phyloP scores from a whole-genome alignment of 352 stramenopile species.

The Phytophthora sp. region DNA sequence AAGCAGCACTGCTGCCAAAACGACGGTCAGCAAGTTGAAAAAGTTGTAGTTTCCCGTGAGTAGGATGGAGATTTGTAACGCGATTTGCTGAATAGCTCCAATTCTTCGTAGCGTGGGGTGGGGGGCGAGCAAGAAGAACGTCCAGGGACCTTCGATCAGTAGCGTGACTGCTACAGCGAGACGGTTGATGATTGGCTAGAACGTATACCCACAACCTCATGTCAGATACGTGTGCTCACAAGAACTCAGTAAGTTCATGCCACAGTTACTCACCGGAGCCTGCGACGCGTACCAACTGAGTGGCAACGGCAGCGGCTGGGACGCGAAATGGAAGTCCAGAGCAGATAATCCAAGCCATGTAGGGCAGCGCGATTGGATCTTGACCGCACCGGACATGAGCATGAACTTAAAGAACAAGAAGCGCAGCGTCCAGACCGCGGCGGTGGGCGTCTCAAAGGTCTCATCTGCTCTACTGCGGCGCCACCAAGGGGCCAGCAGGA shows the following conservation, averaged over 20 bases:
- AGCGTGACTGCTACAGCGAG: slow-evolving; percentile 85
- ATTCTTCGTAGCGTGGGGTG: slow-evolving; percentile 55
- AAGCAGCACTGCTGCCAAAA: slow-evolving; percentile 44
- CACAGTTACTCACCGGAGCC: slow-evolving; percentile 52
- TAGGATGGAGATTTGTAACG: slow-evolving; percentile 88
- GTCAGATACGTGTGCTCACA: no score
- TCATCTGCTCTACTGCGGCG: neutral
- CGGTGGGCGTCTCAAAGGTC: slow-evolving; percentile 39
- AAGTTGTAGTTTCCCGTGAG: slow-evolving; percentile 95
- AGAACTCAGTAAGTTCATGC: neutral
- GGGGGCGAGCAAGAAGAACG: slow-evolving; percentile 86
- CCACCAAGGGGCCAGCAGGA: slow-evolving; percentile 59
- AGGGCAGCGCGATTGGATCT: slow-evolving; percentile 90
- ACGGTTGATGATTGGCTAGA: slow-evolving; percentile 72
- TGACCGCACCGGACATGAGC: slow-evolving; percentile 92
- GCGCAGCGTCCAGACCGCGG: slow-evolving; percentile 69
- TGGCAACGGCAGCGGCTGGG: slow-evolving; percentile 80
- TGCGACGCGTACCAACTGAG: slow-evolving; percentile 89
- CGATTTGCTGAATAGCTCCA: slow-evolving; percentile 66
- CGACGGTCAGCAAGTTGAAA: slow-evolving; percentile 92
- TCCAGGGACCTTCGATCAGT: slow-evolving; percentile 88
- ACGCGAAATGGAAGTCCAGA: slow-evolving; percentile 93
- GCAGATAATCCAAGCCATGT: slow-evolving; percentile 92
- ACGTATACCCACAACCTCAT: slow-evolving; percentile 7
- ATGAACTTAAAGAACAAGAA: slow-evolving; percentile 96